Evolutionary conservation across 192 early-diverging fungal genomes (phyloP).

Genomic region (Phlyctochytrium bullatum): DNA sequence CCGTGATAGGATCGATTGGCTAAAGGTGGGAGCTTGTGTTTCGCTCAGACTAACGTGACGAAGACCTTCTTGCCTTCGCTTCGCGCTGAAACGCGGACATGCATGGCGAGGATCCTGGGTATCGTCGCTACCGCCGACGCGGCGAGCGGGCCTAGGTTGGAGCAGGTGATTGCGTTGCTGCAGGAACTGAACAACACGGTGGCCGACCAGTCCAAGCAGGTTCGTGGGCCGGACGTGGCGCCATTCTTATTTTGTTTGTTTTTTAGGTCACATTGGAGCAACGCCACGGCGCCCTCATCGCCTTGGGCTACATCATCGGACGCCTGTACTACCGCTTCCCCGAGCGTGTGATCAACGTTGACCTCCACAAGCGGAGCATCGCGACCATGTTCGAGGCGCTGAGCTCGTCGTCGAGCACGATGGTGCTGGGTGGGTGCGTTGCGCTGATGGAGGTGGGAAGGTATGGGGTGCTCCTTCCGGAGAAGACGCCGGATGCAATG

Average conservation of each 20-base stretch:
- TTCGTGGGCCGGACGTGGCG: slow-evolving; percentile 3
- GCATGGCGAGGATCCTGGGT: slow-evolving; percentile 70
- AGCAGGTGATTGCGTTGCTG: slow-evolving; percentile 39
- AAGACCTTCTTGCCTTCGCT: slow-evolving; percentile 55
- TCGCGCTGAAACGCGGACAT: slow-evolving; percentile 61
- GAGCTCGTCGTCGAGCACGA: slow-evolving; percentile 46
- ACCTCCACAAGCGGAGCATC: slow-evolving; percentile 17
- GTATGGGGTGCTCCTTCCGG: slow-evolving; percentile 45
- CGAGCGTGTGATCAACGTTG: slow-evolving; percentile 36
- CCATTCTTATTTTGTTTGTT: background rate
- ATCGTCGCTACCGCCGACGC: slow-evolving; percentile 63
- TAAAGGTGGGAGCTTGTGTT: slow-evolving; percentile 12
- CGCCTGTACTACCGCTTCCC: slow-evolving; percentile 60
- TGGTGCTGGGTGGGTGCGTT: slow-evolving; percentile 59
- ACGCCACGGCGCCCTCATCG: slow-evolving; percentile 65
- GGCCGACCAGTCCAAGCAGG: slow-evolving; percentile 49
- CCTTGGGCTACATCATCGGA: slow-evolving; percentile 69
- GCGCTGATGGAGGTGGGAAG: slow-evolving; percentile 73
- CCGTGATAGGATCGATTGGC: slow-evolving; percentile 46
- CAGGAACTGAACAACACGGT: slow-evolving; percentile 29
- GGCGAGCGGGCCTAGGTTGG: slow-evolving; percentile 25
- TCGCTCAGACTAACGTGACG: background rate
- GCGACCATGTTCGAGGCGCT: slow-evolving; percentile 49
- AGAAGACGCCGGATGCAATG: slow-evolving; percentile 22
- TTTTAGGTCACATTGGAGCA: slow-evolving; percentile 49